Base-by-base conservation (phyloP, 2,329 filamentous ascomycete species). In the Calonectria hawksworthii region DNA sequence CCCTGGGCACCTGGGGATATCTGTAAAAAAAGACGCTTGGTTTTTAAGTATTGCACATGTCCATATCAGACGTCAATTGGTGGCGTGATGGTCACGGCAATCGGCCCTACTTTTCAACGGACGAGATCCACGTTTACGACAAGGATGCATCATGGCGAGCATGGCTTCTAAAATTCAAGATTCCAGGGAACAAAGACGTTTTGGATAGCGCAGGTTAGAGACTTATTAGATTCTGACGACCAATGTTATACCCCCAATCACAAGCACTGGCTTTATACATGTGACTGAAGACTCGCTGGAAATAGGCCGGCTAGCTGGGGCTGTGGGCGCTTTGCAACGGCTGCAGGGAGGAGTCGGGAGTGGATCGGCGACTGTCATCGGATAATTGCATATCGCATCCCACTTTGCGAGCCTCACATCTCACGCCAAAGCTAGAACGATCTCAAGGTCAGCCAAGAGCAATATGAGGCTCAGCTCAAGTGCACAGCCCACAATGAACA, bases 1-100 rank as follows among this genome's bases (percentile, higher is more conserved):
- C 92, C 4, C 81, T 94, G 67, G 92, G 92, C 0, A 82, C 89
- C 13, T 94, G 92, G 92, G 92, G 90, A 7, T 81, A 90, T 87
- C 74, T 87, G 44, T 90, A 83, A 79, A 30, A 79, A 30, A 63
- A 5, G 21, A 38, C 28, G 32, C 51, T 64, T 50, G 34, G 38
- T 34, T 64, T 56, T 59, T 23, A 59, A 56, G 59, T 51, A 64
- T 61, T 66, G 41, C 34, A 54, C 38, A 68, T 16, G 26, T 38
- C 51, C 38, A 65, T n/a, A 34, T 63, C 51, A 38, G 56, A 32
- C 32, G 64, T 34, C 44, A 65, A 68, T 47, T 51, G 41, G 69
- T 72, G 73, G 68, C 56, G 63, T 72, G 73, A 75, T 75, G 70
- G 50, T 59, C 41, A 30, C 61, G 61, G 63, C 41, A 68, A 67